phyloP scores from a whole-genome alignment of 208 protist genomes.

The Acanthamoeba pearcei region DNA sequence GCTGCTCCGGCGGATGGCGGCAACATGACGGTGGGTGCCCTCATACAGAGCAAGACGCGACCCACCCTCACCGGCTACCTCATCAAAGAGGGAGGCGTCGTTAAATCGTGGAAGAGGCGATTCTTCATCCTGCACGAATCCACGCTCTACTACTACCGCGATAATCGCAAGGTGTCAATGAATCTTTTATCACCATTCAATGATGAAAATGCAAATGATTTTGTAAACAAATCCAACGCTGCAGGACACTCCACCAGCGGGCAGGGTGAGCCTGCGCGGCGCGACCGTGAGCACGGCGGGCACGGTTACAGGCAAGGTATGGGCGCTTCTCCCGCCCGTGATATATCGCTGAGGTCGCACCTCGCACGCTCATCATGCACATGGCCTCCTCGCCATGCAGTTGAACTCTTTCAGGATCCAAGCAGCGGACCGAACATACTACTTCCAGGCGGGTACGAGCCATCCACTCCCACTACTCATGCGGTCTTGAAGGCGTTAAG shows the following conservation, averaged over 20 bases:
- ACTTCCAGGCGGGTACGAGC: background rate
- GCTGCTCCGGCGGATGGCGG: background rate
- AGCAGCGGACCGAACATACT: background rate
- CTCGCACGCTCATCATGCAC: background rate
- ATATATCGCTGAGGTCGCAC: no score
- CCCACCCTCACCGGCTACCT: background rate
- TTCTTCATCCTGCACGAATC: constrained; percentile 10
- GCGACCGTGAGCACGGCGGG: background rate
- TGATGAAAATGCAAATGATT: background rate
- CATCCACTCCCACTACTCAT: no score
- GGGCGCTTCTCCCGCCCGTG: background rate
- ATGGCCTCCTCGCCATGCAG: background rate
- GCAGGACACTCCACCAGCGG: background rate
- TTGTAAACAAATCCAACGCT: background rate
- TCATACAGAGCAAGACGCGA: background rate
- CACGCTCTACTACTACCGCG: background rate
- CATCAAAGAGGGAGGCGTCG: background rate
- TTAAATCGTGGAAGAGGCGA: constrained; percentile 25
- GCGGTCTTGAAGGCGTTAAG: background rate
- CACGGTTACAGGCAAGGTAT: constrained; percentile 1
- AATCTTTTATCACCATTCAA: background rate
- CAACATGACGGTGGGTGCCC: background rate
- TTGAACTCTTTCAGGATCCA: background rate
- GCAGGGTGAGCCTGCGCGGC: background rate
- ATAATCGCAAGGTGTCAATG: background rate